Percentiles rank a stretch among this genome's conserved stretches.
Conservation (phyloP, 1,284 basidiomycete species). For the Papiliotrema nemorosa region DNA sequence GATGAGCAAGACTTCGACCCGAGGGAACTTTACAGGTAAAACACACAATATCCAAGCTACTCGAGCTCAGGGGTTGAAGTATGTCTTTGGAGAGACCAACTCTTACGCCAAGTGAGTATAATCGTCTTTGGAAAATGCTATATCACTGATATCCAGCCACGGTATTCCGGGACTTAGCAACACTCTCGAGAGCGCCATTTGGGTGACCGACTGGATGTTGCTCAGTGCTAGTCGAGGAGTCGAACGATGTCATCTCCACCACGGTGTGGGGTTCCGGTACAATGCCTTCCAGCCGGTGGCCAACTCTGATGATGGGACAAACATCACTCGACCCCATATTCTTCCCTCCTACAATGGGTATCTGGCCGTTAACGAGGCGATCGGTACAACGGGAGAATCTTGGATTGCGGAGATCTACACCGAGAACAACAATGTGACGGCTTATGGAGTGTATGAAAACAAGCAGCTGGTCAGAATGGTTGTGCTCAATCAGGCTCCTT, state of each 20-base stretch:
- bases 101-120: slow-evolving; percentile 19
- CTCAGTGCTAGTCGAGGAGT: slow-evolving; percentile 52
- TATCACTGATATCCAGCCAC: slow-evolving; percentile 38
- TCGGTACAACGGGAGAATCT: slow-evolving; percentile 50
- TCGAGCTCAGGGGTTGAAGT: neutral
- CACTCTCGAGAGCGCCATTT: slow-evolving; percentile 64
- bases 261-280: slow-evolving; percentile 54
- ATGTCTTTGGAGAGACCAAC: slow-evolving; percentile 27
- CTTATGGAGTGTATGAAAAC: slow-evolving; percentile 57
- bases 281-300: slow-evolving; percentile 46
- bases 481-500: slow-evolving; percentile 54
- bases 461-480: slow-evolving; percentile 57
- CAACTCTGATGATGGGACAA: slow-evolving; percentile 53
- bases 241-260: slow-evolving; percentile 51
- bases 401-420: slow-evolving; percentile 57
- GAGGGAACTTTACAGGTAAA: slow-evolving; percentile 2
- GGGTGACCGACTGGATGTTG: slow-evolving; percentile 64
- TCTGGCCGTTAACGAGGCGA: slow-evolving; percentile 54
- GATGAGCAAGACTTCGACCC: slow-evolving; percentile 1
- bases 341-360: slow-evolving; percentile 63
- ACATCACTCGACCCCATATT: slow-evolving; percentile 51
- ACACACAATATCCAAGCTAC: neutral
- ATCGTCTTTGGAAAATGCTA: neutral
- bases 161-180: slow-evolving; percentile 67
- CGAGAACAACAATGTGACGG: slow-evolving; percentile 56